Percentiles rank a stretch among this genome's conserved stretches.
phyloP scores from a whole-genome alignment of 148 eudicot genomes.

The Arctostaphylos glauca region DNA sequence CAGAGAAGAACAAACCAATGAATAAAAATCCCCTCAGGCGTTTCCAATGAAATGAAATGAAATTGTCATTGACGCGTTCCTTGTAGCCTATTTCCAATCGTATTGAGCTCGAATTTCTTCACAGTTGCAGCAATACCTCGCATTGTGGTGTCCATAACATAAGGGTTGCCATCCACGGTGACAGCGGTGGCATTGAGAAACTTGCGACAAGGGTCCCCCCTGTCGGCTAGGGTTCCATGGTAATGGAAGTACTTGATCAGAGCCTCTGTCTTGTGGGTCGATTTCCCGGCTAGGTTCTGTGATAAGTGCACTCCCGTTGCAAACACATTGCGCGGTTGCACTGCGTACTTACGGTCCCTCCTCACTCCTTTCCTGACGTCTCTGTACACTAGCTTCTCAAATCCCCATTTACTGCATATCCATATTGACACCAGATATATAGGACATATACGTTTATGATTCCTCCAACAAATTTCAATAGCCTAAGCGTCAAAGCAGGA shows the following conservation, averaged over 20 bases:
- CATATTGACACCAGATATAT: too few species aligned
- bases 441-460: background rate
- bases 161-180: constrained; percentile 46
- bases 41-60: background rate
- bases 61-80: constrained; percentile 39
- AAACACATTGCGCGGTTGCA: constrained; percentile 66
- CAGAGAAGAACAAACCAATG: background rate
- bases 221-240: constrained; percentile 62
- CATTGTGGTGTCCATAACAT: constrained; percentile 46
- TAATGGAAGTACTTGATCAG: constrained; percentile 68
- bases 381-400: constrained; percentile 78
- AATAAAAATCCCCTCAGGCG: background rate
- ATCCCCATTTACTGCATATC: constrained; percentile 71
- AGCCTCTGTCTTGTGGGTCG: constrained; percentile 42
- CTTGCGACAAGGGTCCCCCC: constrained; percentile 57
- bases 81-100: constrained; percentile 50
- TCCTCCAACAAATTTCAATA: background rate
- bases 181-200: constrained; percentile 34
- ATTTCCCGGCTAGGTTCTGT: constrained; percentile 50
- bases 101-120: constrained; percentile 60
- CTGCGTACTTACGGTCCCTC: constrained; percentile 72
- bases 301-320: constrained; percentile 89
- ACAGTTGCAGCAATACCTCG: constrained; percentile 42
- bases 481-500: background rate
- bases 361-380: constrained; percentile 54